These are phyloP conservation scores for Aegilops bicornis DNA, from an alignment of 176 grass and related monocot species.

Conservation along the genomic window DNA sequence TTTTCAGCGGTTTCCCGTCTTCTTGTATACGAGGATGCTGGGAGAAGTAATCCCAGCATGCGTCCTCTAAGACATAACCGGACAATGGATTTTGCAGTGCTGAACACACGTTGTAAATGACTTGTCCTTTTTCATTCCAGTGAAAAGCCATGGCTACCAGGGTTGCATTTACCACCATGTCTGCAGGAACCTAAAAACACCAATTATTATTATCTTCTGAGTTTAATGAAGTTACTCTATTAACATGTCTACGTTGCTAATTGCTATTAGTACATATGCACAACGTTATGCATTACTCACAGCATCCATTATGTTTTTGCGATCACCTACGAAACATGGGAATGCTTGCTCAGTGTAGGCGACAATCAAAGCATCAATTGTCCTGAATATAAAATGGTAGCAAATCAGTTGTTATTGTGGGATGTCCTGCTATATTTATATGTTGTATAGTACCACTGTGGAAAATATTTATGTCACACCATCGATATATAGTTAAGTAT, in stretches of 20 bases:
- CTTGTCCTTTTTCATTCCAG: neutral
- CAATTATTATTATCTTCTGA: neutral
- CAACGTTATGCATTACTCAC: neutral
- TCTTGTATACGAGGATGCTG: neutral
- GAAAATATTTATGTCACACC: too few relatives aligned
- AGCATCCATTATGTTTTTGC: conserved; percentile 34
- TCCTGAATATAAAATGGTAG: conserved; percentile 32
- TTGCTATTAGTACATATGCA: neutral
- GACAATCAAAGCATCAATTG: conserved; percentile 48
- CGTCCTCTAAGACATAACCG: neutral
- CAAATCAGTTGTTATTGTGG: neutral
- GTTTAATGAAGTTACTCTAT: neutral
- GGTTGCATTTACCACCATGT: conserved; percentile 28
- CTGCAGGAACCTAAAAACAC: conserved; percentile 10
- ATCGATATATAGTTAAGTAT: neutral
- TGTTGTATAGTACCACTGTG: neutral
- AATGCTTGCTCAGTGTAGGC: conserved; percentile 43
- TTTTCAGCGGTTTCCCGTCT: neutral
- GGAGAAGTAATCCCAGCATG: conserved; percentile 17
- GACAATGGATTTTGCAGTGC: neutral
- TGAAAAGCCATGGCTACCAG: conserved; percentile 15
- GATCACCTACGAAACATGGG: conserved; percentile 45
- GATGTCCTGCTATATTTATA: neutral
- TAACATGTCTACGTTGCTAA: neutral
- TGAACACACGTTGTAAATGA: conserved; percentile 1